Evolutionary conservation across 2,329 filamentous ascomycete species (phyloP), one percentile per base, ranked within the genome.

Genomic region (Allantophomopsis lycopodina): DNA sequence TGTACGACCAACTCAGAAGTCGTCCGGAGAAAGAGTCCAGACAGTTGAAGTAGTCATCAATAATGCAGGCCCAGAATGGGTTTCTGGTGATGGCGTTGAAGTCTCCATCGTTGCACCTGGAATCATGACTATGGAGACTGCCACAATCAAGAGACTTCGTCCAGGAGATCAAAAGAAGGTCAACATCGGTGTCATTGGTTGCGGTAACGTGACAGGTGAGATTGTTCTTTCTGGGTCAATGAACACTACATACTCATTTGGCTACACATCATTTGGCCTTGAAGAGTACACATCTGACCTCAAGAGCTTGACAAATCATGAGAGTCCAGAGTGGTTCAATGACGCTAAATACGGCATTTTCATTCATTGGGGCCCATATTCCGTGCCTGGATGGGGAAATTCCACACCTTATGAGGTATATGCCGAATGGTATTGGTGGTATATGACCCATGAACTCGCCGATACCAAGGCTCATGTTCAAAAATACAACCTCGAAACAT

Each of bases 271-370:
- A 6, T 47, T 55, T 18, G 60, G 60, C 2, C 44, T 62, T 30
- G 48, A 43, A 0, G 50, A 55, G 10, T 63, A 55, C 50, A 56
- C 53, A 1, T 40, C 53, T 7, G 56, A 59, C 10, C 32, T 53
- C 2, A 49, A 54, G 10, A 60, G 54, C 35, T 49, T 65, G 3
- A 50, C 53, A 2, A 50, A 49, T 16, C 62, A 64, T 37, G 60
- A 63, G 48, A 60, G 60, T 11, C 69, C 69, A 0, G 55, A 60
- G 12, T 75, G 71, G 71, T 76, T 64, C 45, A 61, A 68, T 39
- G 59, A 64, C 28, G 65, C 58, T 28, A 76, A 76, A 42, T 76
- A 60, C 42, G 71, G 72, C 1, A 75, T 76, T 32, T 75, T 76
- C 48, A 69, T 76, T 30, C 71, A 76, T 43, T 76, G 71, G 68